Percentiles rank a stretch among this genome's conserved stretches.
Evolutionary conservation across 139 green algal species (phyloP).

Genomic region (Pseudopediastrum boryanum): DNA sequence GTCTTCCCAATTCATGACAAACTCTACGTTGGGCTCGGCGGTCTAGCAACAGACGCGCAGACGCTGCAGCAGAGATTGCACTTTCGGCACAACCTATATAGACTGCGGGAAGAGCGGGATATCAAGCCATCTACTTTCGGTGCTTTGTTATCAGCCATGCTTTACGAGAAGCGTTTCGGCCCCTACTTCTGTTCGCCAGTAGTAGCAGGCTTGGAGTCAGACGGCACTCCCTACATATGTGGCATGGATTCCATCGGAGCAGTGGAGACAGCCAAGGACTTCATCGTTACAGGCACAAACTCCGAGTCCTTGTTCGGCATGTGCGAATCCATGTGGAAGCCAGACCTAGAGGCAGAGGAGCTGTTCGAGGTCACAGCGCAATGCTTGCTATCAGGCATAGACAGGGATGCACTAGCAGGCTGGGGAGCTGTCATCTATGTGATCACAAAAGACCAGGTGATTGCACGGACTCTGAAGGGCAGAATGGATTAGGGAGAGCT

Average conservation of each 20-base stretch:
- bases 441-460: conserved; percentile 89
- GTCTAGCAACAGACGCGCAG: conserved; percentile 91
- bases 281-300: conserved; percentile 92
- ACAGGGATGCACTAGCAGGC: conserved; percentile 94
- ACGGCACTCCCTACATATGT: conserved; percentile 91
- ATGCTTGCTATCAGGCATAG: conserved; percentile 88
- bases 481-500: conserved; percentile 93
- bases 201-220: conserved; percentile 92
- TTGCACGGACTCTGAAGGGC: conserved; percentile 84
- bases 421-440: conserved; percentile 96
- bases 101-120: conserved; percentile 94
- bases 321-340: conserved; percentile 94
- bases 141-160: conserved; percentile 87
- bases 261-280: conserved; percentile 93
- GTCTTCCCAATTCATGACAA: conserved; percentile 94
- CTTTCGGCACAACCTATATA: conserved; percentile 99
- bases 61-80: conserved; percentile 87
- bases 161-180: conserved; percentile 97
- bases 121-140: conserved; percentile 96
- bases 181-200: conserved; percentile 96
- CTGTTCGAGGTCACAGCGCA: conserved; percentile 96
- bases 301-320: conserved; percentile 94
- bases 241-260: conserved; percentile 97
- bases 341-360: conserved; percentile 93
- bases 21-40: conserved; percentile 92